These are phyloP conservation scores for Chytridiales sp. DNA, from an alignment of 371 early-diverging fungal genomes.

Conservation along the genomic window DNA sequence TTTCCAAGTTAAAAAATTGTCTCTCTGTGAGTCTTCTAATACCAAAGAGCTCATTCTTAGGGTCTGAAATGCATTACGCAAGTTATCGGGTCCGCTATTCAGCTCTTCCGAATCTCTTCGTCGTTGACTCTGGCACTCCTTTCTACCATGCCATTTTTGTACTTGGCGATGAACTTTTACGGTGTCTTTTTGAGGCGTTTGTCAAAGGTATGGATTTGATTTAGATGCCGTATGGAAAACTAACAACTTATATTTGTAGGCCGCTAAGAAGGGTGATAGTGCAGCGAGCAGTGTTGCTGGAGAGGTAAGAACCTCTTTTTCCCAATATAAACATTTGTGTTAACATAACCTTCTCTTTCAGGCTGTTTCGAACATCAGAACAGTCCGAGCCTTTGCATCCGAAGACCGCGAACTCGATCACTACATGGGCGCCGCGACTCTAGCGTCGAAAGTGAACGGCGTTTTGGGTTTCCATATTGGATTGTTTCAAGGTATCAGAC, in stretches of 20 bases:
- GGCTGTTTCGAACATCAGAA: conserved; percentile 67
- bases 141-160: conserved; percentile 65
- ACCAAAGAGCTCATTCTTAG: conserved; percentile 65
- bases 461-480: conserved; percentile 76
- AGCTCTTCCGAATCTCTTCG: conserved; percentile 65
- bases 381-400: conserved; percentile 74
- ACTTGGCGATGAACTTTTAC: conserved; percentile 65
- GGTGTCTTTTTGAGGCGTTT: conserved; percentile 68
- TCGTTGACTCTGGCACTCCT: conserved; percentile 64
- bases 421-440: conserved; percentile 52
- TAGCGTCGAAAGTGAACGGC: conserved; percentile 47
- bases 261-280: conserved; percentile 56
- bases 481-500: conserved; percentile 63
- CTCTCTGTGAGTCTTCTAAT: conserved; percentile 18
- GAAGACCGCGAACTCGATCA: conserved; percentile 65
- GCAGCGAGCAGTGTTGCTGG: conserved; percentile 64
- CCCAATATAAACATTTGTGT: not conserved
- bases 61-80: conserved; percentile 73
- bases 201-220: too few relatives aligned
- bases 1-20: not conserved
- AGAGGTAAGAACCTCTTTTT: conserved; percentile 48
- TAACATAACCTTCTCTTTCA: conserved; percentile 13
- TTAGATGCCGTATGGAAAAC: too few relatives aligned
- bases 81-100: conserved; percentile 64
- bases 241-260: too few relatives aligned